Base-by-base conservation (phyloP, 1,139 yeast species). In the Candida buenavistaensis region DNA sequence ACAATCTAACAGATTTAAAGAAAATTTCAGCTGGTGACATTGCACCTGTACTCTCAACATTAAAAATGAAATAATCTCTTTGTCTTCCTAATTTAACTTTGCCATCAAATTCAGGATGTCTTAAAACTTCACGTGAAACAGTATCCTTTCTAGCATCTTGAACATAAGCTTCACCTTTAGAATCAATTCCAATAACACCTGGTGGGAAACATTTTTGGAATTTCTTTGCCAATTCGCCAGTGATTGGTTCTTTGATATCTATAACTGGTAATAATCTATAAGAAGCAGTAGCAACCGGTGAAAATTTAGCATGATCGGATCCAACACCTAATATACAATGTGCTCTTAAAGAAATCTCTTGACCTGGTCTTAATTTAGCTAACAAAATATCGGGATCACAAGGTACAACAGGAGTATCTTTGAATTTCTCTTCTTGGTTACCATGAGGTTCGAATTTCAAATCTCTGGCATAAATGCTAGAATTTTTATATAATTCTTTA, bases 241-340 rank as follows among this genome's bases (percentile, higher is more conserved):
- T 68, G 43, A 92, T 86, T 30, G 95, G 89, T 45, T 78, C 64
- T 33, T 68, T 59, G 34, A 92, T 87, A 45, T 86, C 82, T 54
- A 92, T 92, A 14, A 80, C 82, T n/a, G 98, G 98, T 69, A 94
- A 66, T 52, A 92, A 72, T 64, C 98, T 78, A 66, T 92, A 92
- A n/a, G 96, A 85, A 3, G 98, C 97, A 17, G 98, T 92, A 17
- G 96, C 78, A 8, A 92, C 98, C 3, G 98, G 98, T 6, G 97
- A 88, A 58, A 87, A 92, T 62, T 92, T 92, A 44, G 98, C 97
- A 60, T 92, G 98, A 57, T 92, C 98, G 22, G 88, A 68, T 35
- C 98, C 98, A 45, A 87, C 68, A 37, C 98, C 98, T 45, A 92
- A 73, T 26, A 90, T 72, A 57, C 97, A 94, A 64, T 89, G 96